Percentiles rank a stretch among this genome's conserved stretches.
phyloP scores from a whole-genome alignment of 192 early-diverging fungal species.

The Lunasporangiospora selenospora region DNA sequence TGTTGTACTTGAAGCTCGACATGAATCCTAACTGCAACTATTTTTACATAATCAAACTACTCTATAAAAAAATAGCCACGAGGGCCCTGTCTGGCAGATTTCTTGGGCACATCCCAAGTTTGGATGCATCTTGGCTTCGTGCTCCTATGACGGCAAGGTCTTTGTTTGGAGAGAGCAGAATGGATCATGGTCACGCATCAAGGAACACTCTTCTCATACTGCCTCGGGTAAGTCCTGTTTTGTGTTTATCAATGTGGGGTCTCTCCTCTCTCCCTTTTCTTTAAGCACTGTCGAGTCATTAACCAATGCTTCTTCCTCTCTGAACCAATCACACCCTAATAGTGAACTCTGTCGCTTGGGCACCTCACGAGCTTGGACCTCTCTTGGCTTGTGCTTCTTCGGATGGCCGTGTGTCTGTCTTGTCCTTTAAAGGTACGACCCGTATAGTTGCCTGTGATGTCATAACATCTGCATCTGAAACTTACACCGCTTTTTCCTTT shows the following conservation, averaged over 20 bases:
- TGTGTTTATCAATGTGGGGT: too few species aligned
- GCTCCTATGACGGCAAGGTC: constrained; percentile 95
- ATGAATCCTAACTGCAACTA: too few species aligned
- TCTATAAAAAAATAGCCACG: too few species aligned
- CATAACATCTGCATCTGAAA: background rate
- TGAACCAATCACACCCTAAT: too few species aligned
- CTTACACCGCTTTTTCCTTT: background rate
- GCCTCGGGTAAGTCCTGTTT: constrained; percentile 84
- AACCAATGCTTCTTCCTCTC: too few species aligned
- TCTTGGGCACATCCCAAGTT: constrained; percentile 99
- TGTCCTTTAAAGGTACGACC: constrained; percentile 86
- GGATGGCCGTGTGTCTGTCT: constrained; percentile 91
- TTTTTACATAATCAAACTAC: too few species aligned
- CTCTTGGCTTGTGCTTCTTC: constrained; percentile 92
- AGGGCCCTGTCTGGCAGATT: constrained; percentile 99
- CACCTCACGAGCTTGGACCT: constrained; percentile 95
- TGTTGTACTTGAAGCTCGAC: too few species aligned
- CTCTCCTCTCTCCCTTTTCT: too few species aligned
- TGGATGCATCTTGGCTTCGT: constrained; percentile 94
- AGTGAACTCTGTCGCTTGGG: constrained; percentile 98
- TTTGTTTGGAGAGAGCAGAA: constrained; percentile 96
- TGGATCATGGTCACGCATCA: constrained; percentile 78
- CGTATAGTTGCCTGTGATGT: background rate
- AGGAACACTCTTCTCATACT: constrained; percentile 88
- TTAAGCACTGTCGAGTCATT: too few species aligned